A percentile compares a stretch with the other conserved stretches of the same genome.
Evolutionary conservation across 2,329 filamentous ascomycete genomes (phyloP).

Genomic region (Cladosporium colombiae): DNA sequence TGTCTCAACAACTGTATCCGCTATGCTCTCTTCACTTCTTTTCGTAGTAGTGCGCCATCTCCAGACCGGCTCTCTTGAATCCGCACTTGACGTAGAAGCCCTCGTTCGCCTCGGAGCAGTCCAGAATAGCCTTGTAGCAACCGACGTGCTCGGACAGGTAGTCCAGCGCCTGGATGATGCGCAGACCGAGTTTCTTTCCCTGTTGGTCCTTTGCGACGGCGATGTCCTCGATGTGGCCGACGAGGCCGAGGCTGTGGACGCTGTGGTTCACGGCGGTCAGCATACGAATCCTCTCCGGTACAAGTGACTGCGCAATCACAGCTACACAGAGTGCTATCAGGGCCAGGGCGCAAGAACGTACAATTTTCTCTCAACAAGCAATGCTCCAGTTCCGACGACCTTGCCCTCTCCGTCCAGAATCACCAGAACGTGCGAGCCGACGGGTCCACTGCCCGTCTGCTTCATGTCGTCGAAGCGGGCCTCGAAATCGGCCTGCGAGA

Average conservation of each 20-base stretch:
- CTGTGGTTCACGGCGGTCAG: conserved; percentile 25
- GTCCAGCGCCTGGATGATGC: conserved; percentile 92
- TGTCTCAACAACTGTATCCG: not conserved
- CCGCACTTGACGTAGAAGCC: conserved; percentile 99
- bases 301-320: not conserved
- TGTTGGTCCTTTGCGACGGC: conserved; percentile 93
- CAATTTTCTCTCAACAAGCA: conserved; percentile 95
- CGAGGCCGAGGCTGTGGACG: conserved; percentile 77
- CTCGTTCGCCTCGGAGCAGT: conserved; percentile 94
- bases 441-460: conserved; percentile 45
- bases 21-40: conserved; percentile 12
- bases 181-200: conserved; percentile 91
- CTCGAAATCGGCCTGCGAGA: conserved; percentile 72
- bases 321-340: not conserved
- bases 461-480: conserved; percentile 82
- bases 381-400: conserved; percentile 85
- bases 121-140: conserved; percentile 95
- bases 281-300: not conserved
- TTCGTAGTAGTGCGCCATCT: conserved; percentile 92
- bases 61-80: conserved; percentile 84
- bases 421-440: conserved; percentile 83
- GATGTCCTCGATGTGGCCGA: conserved; percentile 98
- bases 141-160: conserved; percentile 83
- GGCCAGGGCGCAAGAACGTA: conserved; percentile 47
- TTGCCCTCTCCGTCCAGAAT: conserved; percentile 71